phyloP scores from a whole-genome alignment of 2,329 filamentous ascomycete species.

The Talaromyces islandicus region DNA sequence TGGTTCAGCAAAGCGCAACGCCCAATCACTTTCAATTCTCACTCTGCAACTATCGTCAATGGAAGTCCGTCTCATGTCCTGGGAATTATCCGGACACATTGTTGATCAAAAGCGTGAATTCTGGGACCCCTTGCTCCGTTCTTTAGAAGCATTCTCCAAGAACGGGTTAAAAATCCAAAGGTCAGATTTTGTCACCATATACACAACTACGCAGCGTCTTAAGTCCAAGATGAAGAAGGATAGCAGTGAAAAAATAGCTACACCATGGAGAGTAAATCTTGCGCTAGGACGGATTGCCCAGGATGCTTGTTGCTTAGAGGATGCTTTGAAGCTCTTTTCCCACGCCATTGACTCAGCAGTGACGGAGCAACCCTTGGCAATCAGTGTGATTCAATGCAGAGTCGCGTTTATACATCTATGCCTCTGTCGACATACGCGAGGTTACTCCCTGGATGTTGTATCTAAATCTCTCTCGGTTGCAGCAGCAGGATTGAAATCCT shows the following conservation, averaged over 20 bases:
- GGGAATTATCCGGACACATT: slow-evolving; percentile 37
- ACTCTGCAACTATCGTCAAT: slow-evolving; percentile 37
- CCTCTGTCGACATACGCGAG: slow-evolving; percentile 18
- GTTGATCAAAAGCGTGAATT: slow-evolving; percentile 38
- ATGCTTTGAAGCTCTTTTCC: slow-evolving; percentile 31
- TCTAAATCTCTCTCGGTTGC: slow-evolving; percentile 27
- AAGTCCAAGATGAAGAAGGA: slow-evolving; percentile 24
- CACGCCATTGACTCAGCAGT: slow-evolving; percentile 26
- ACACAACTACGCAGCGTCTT: slow-evolving; percentile 30
- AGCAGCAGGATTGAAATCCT: slow-evolving; percentile 26
- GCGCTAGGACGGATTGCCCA: slow-evolving; percentile 35
- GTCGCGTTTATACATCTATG: slow-evolving; percentile 33
- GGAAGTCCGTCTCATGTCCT: slow-evolving; percentile 36
- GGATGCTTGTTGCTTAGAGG: slow-evolving; percentile 32
- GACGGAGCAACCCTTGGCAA: slow-evolving; percentile 24
- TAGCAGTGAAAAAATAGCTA: slow-evolving; percentile 19
- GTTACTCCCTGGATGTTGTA: slow-evolving; percentile 14
- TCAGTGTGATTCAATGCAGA: slow-evolving; percentile 34
- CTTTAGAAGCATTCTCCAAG: slow-evolving; percentile 30
- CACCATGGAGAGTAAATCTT: slow-evolving; percentile 27
- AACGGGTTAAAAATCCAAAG: slow-evolving; percentile 29
- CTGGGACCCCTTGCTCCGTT: slow-evolving; percentile 37
- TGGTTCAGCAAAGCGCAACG: slow-evolving; percentile 14
- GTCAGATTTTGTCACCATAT: slow-evolving; percentile 30
- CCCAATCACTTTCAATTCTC: slow-evolving; percentile 24